Base-by-base conservation (phyloP, 768 basidiomycete species). In the Candolleomyces aberdarensis region DNA sequence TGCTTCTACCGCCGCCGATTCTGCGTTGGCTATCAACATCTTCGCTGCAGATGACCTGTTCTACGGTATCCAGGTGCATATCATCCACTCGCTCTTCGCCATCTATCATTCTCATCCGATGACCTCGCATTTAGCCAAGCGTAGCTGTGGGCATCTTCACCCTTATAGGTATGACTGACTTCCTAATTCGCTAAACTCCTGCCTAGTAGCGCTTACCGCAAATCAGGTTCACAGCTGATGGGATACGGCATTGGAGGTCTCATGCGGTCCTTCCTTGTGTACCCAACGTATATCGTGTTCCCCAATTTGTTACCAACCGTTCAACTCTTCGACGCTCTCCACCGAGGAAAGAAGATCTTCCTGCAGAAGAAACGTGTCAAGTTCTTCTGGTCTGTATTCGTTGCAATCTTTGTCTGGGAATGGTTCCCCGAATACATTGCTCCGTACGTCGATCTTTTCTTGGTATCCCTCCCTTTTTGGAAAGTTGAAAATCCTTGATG, bases 21-120 rank as follows among this genome's bases (percentile, higher is more conserved):
- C 84, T 1, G 84, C 85, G 0, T 72, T 83, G 11, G 84, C 83
- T 0, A 85, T 85, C 67, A 83, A 78, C 57, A 79, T 85, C 62
- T 84, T 86, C 57, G 85, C 85, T 3, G 83, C 84, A 0, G 76
- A 86, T 41, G 78, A 81, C 65, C 66, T 74, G 48, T 78, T 70
- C 62, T 84, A 84, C 65, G 67, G 74, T 59, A 73, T 82, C 59
- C 71, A 78, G 70, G 67, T 76, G 59, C 49, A 63, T 43, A 32
- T 54, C 1, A 56, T 13, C 20, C 5, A 29, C 53, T 64, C 19
- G 7, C 43, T 49, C 17, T 32, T 48, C 40, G 49, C 39, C 40
- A 31, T 14, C 6, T 19, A 10, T 46, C 15, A 26, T 31, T 41
- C 14, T 46, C 60, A 51, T 54, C 40, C 56, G 11, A 7, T 15